Percentiles rank a stretch among this genome's conserved stretches.
Evolutionary conservation across 1,284 basidiomycete species (phyloP).

Genomic region (Ceratobasidium theobromae): DNA sequence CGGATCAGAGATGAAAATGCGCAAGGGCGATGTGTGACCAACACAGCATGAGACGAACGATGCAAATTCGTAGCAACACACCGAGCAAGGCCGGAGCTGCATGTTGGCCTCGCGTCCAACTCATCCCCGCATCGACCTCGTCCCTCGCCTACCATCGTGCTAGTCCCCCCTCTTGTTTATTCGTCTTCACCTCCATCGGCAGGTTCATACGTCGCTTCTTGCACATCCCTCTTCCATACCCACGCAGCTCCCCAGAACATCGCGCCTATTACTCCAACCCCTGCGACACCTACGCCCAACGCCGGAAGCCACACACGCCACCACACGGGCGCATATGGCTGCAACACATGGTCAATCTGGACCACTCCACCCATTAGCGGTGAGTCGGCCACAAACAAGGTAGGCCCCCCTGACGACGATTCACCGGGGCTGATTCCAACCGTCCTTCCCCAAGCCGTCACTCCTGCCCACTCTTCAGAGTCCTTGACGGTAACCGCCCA

Average conservation of each 20-base stretch:
- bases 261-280: constrained; percentile 57
- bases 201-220: constrained; percentile 82
- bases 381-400: background rate
- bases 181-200: constrained; percentile 71
- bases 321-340: constrained; percentile 86
- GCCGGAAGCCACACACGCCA: constrained; percentile 71
- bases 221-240: constrained; percentile 69
- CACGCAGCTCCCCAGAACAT: constrained; percentile 71
- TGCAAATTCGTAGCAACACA: too few relatives aligned
- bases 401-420: background rate
- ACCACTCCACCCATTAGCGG: constrained; percentile 76
- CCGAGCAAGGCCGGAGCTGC: background rate
- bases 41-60: too few relatives aligned
- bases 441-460: constrained; percentile 12
- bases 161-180: constrained; percentile 43
- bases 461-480: constrained; percentile 10
- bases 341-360: constrained; percentile 78
- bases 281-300: constrained; percentile 55
- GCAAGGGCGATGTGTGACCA: background rate
- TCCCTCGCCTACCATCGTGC: background rate
- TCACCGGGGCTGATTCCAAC: constrained; percentile 42
- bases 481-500: constrained; percentile 17
- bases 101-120: background rate
- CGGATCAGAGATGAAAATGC: background rate
- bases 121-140: background rate